A percentile compares a stretch with the other conserved stretches of the same genome.
phyloP scores from a whole-genome alignment of 441 rosid species.

The Gossypium lobatum region DNA sequence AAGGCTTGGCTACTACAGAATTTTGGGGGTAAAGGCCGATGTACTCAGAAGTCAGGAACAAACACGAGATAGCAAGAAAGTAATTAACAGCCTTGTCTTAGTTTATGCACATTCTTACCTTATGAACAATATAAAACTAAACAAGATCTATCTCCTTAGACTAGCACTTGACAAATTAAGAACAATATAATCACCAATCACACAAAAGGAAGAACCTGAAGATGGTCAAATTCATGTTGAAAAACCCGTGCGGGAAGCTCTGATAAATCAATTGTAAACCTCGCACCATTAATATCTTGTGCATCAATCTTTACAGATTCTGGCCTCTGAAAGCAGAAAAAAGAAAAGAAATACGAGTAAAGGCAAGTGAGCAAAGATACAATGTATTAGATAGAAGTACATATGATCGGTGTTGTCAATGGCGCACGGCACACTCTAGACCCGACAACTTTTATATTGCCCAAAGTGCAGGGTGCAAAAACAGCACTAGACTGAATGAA shows the following conservation, averaged over 20 bases:
- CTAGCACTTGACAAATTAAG: conserved; percentile 3
- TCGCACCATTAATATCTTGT: conserved; percentile 62
- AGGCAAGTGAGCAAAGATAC: neutral
- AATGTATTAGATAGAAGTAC: neutral
- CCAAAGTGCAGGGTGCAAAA: neutral
- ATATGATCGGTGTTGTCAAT: neutral
- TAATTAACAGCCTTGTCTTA: neutral
- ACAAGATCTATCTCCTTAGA: conserved; percentile 6
- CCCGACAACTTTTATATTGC: neutral
- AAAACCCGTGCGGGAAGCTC: conserved; percentile 83
- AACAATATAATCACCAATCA: neutral
- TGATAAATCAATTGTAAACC: conserved; percentile 58
- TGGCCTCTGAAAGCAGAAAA: conserved; percentile 61
- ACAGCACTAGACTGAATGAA: neutral
- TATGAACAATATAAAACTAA: neutral
- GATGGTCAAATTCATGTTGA: conserved; percentile 94
- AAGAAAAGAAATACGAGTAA: neutral
- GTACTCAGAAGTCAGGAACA: neutral
- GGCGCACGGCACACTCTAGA: neutral
- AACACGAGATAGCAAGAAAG: neutral
- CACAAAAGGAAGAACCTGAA: conserved; percentile 27
- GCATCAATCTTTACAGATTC: conserved; percentile 87
- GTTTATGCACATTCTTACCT: neutral
- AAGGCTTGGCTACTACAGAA: neutral
- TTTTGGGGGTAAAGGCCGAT: neutral